Evolutionary conservation across 2,329 filamentous ascomycete species (phyloP), one percentile per base, ranked within the genome.

Genomic region (Hypocreales sp.): DNA sequence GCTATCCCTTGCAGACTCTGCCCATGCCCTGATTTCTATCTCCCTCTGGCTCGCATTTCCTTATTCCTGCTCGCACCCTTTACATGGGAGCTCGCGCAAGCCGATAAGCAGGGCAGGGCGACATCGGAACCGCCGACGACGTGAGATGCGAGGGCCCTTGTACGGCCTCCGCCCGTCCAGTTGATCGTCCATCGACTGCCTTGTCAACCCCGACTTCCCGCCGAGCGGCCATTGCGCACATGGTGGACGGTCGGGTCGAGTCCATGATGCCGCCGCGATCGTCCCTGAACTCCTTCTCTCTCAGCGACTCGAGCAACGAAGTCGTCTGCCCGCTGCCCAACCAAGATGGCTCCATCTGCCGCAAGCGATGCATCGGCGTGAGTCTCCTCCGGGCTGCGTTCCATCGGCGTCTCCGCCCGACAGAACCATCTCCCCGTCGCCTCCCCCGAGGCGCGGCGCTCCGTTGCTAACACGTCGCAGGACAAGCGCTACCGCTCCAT

Each of bases 401-500:
- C n/a, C n/a, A n/a, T n/a, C n/a, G n/a, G n/a, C 28, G 21, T 30
- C n/a, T 22, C 22, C 31, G 31, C 35, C 35, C 39, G 38, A 33
- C 32, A 26, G 29, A n/a, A n/a, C n/a, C n/a, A n/a, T n/a, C n/a
- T n/a, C n/a, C n/a, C n/a, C n/a, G n/a, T n/a, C n/a, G n/a, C n/a
- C n/a, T n/a, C n/a, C n/a, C n/a, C n/a, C n/a, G n/a, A n/a, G n/a
- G n/a, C n/a, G n/a, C n/a, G n/a, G n/a, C n/a, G n/a, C n/a, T n/a
- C n/a, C n/a, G n/a, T n/a, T n/a, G n/a, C n/a, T n/a, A n/a, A n/a
- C n/a, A n/a, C n/a, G 38, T 39, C 40, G 52, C 56, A 92, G 83
- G 83, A 92, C 62, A 92, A 92, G 58, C 72, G 82, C 41, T 98
- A 86, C 61, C 84, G 90, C 54, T 95, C 87, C 37, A 95, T 98